These are phyloP conservation scores for Ogataea methanolica DNA, from an alignment of 805 yeast species.

Conservation along the genomic window DNA sequence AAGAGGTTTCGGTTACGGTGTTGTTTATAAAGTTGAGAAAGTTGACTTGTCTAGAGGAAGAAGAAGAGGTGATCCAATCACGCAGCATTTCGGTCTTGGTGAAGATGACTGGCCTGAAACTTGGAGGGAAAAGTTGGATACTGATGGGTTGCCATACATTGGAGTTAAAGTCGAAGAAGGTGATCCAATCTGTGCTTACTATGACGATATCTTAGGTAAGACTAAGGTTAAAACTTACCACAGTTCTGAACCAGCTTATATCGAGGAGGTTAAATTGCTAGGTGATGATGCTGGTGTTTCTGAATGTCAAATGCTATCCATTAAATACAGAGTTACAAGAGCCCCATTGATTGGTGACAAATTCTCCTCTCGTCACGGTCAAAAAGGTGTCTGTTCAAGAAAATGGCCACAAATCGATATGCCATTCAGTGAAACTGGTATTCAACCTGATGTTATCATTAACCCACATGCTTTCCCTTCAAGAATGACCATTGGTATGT, in stretches of 20 bases:
- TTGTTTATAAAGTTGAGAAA: constrained; percentile 91
- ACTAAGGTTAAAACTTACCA: constrained; percentile 92
- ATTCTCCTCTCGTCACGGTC: constrained; percentile 96
- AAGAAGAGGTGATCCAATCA: constrained; percentile 89
- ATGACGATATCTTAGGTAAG: constrained; percentile 84
- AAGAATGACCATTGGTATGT: constrained; percentile 99
- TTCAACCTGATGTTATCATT: constrained; percentile 95
- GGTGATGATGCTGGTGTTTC: constrained; percentile 76
- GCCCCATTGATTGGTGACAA: constrained; percentile 96
- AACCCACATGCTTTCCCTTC: constrained; percentile 99
- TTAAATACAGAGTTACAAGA: constrained; percentile 88
- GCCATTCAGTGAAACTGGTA: constrained; percentile 96
- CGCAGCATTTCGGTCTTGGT: constrained; percentile 94
- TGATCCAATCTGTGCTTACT: constrained; percentile 91
- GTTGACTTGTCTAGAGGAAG: constrained; percentile 74
- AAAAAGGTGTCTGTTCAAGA: constrained; percentile 97
- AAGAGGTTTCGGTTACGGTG: constrained; percentile 97
- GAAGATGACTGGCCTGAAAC: constrained; percentile 85
- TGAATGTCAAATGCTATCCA: constrained; percentile 80
- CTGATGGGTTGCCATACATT: constrained; percentile 87
- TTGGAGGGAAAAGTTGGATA: constrained; percentile 86
- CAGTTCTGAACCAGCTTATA: constrained; percentile 89
- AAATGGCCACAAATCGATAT: constrained; percentile 96
- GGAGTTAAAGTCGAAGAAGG: constrained; percentile 91
- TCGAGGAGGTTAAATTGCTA: constrained; percentile 89